Conservation (phyloP, 1,284 basidiomycete genomes). For the Pseudozyma hubeiensis region DNA sequence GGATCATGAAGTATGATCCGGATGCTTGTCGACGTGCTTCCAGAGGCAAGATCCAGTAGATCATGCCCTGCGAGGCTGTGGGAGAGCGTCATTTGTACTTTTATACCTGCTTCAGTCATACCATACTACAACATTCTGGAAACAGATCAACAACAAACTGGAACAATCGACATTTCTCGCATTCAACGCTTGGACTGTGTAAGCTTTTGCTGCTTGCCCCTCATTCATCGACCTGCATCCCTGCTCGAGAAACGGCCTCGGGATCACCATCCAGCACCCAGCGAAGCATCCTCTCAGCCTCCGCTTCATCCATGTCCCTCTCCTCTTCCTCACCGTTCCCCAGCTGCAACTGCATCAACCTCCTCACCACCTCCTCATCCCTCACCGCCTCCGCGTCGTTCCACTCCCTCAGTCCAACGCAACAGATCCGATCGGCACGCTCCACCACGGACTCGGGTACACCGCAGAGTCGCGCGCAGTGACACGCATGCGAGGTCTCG, state of each 20-base stretch:
- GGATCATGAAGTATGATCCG: slow-evolving; percentile 83
- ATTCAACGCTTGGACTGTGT: too few species aligned
- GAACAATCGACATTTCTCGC: too few species aligned
- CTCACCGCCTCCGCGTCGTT: slow-evolving; percentile 20
- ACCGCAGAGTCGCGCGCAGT: slow-evolving; percentile 47
- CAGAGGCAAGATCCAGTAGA: slow-evolving; percentile 46
- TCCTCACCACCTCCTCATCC: slow-evolving; percentile 37
- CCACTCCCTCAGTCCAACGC: slow-evolving; percentile 19
- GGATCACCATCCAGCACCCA: slow-evolving; percentile 25
- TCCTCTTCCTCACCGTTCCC: slow-evolving; percentile 9
- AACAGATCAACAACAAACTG: too few species aligned
- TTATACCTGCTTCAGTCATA: slow-evolving; percentile 3
- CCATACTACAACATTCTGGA: too few species aligned
- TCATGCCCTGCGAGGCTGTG: not conserved
- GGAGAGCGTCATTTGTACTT: too few species aligned
- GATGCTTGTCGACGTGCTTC: slow-evolving; percentile 55
- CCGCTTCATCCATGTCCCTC: slow-evolving; percentile 10
- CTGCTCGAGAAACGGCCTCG: not conserved
- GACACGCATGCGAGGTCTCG: slow-evolving; percentile 32
- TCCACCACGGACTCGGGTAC: slow-evolving; percentile 39
- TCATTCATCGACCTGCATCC: not conserved
- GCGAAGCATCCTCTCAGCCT: slow-evolving; percentile 11
- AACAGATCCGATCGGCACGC: slow-evolving; percentile 27
- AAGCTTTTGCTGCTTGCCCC: too few species aligned
- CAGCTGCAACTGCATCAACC: slow-evolving; percentile 26